Base-by-base conservation (phyloP, 768 basidiomycete species). In the Tricholoma terreum region DNA sequence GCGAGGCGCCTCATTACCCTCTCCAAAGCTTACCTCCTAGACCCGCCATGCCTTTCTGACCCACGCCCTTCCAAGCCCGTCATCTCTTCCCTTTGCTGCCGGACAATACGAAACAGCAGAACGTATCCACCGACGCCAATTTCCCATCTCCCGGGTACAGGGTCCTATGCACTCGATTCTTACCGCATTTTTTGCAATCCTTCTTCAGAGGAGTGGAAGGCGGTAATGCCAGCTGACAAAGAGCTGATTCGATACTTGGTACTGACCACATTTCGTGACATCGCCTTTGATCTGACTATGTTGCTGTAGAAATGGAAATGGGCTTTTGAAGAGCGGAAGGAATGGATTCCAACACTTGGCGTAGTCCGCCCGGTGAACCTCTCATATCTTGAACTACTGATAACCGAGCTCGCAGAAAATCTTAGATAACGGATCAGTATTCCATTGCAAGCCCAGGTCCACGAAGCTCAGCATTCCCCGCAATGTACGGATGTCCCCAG, bases 131-230 rank as follows among this genome's bases (percentile, higher is more conserved):
- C 71, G 6, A 83, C 81, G 9, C 72, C 80, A 10, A 71, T 84
- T 54, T 81, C 83, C 38, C 79, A 84, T 62, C 77, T 85, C 24
- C 84, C 86, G 0, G 88, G 88, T 0, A 75, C 84, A 1, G 89
- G 90, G 0, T 72, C 75, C 3, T 92, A 91, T 58, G 90, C 90
- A 1, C 76, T 88, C 1, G 89, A 91, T 66, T 89, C 86, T 4
- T 88, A 89, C 63, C 79, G 87, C 38, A 89, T 91, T 17, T 91
- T 88, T 68, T 88, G 82, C 58, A 71, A 71, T 43, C 70, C 68
- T 10, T 64, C 56, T 9, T 68, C 71, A 7, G 75, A 78, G 10
- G 83, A 83, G 55, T 90, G 89, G 90, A 82, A 83, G 63, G 54
- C 62, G 0, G 87, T 90, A 12, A 71, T 77, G 63, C 87, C 90